Conservation (phyloP, 352 stramenopile genomes). For the Pythium catenulatum region DNA sequence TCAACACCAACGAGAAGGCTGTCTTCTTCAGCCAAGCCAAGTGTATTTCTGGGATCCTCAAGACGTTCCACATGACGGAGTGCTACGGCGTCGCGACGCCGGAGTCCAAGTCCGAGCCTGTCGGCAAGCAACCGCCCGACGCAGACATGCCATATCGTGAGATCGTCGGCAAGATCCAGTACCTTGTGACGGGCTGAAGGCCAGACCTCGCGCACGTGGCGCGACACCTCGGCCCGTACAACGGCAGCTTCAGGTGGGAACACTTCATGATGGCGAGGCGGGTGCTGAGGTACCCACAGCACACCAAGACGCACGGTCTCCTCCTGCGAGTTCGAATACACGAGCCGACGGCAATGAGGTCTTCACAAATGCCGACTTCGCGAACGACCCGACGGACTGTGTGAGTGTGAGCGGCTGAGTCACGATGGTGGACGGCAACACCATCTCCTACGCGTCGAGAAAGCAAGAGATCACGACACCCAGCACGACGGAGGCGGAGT, state of each 20-base stretch:
- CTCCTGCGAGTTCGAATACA: neutral
- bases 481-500: slow-evolving; percentile 61
- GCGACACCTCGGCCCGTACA: slow-evolving; percentile 22
- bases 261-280: slow-evolving; percentile 16
- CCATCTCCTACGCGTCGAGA: slow-evolving; percentile 52
- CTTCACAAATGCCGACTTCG: slow-evolving; percentile 58
- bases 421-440: slow-evolving; percentile 45
- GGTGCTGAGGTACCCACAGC: slow-evolving; percentile 26
- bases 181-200: slow-evolving; percentile 51
- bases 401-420: slow-evolving; percentile 58
- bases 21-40: no score
- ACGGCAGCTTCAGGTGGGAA: neutral
- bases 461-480: slow-evolving; percentile 61
- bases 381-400: slow-evolving; percentile 42
- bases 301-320: neutral
- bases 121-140: neutral
- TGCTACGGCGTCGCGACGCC: slow-evolving; percentile 12
- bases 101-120: neutral
- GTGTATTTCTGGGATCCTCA: no score
- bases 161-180: slow-evolving; percentile 30
- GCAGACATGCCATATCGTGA: slow-evolving; percentile 10
- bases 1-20: no score
- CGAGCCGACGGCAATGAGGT: neutral
- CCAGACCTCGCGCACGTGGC: slow-evolving; percentile 51
- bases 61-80: slow-evolving; percentile 11